These are phyloP conservation scores for Agroathelia rolfsii DNA, from an alignment of 1,284 basidiomycete species.

Conservation along the genomic window DNA sequence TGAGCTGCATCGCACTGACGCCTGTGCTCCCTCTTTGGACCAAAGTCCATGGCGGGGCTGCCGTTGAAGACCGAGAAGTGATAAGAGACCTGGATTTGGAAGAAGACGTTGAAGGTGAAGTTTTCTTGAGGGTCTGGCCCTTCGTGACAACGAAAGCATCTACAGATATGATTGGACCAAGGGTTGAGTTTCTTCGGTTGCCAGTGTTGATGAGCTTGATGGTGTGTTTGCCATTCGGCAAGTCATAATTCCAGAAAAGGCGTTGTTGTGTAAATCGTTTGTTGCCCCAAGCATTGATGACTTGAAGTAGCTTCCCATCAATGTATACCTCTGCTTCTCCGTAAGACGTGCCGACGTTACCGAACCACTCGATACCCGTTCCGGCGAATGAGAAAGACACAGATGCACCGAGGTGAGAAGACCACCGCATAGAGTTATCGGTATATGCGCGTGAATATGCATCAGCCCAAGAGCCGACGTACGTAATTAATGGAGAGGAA, in stretches of 20 bases:
- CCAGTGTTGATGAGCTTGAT: conserved; percentile 55
- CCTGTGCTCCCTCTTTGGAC: conserved; percentile 59
- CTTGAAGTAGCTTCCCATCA: conserved; percentile 37
- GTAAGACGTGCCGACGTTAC: conserved; percentile 42
- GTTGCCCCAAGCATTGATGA: conserved; percentile 37
- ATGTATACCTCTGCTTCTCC: conserved; percentile 48
- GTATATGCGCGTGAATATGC: conserved; percentile 40
- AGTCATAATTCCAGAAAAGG: conserved; percentile 49
- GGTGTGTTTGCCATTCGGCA: conserved; percentile 43
- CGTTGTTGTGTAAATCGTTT: conserved; percentile 62
- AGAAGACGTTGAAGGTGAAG: too few relatives aligned
- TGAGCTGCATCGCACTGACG: conserved; percentile 76
- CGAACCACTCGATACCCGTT: conserved; percentile 71
- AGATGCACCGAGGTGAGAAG: conserved; percentile 38
- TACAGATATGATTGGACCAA: conserved; percentile 35
- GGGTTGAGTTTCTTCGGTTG: conserved; percentile 25
- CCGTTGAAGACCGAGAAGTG: conserved; percentile 4
- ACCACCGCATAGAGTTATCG: conserved; percentile 40
- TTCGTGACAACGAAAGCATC: conserved; percentile 61
- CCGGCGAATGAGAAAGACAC: conserved; percentile 53
- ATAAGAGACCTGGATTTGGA: too few relatives aligned
- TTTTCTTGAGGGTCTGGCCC: conserved; percentile 17
- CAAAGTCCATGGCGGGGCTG: conserved; percentile 32
- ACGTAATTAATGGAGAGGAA: conserved; percentile 49
- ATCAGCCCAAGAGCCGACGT: conserved; percentile 49